Base-by-base conservation (phyloP, 345 rosid genomes). In the Brassica cretica region DNA sequence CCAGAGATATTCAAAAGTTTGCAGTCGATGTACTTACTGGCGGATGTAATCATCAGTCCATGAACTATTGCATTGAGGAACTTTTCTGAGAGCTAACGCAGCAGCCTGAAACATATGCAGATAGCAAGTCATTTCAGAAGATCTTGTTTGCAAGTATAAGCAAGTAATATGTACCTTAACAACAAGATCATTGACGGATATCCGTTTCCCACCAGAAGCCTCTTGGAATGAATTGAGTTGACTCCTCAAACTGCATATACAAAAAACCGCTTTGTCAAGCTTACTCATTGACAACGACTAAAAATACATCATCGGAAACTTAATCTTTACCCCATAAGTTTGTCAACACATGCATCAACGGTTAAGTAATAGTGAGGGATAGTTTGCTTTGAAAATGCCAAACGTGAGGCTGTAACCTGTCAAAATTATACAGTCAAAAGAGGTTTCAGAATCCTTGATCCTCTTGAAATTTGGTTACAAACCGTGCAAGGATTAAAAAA, bases 291-390 rank as follows among this genome's bases (percentile, higher is more conserved):
- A 35, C 14, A 32, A 24, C 9, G 11, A 55, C 12, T 66, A 29
- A 81, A 66, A 2, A 51, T 60, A 62, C 2, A 76, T 35, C 39
- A 76, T 49, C 33, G 0, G 16, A 65, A 41, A 68, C 44, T 64
- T 66, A n/a, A 73, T 70, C 78, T 87, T 87, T 78, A 95, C 98
- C 83, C 86, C 91, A 89, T 87, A 51, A 95, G 92, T 86, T 86
- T 91, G 89, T 93, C 99, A 75, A 95, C 98, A 79, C 94, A 87
- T 74, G 93, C 72, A 89, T 95, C 99, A 3, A 93, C 97, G 2
- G 97, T 89, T 80, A 95, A 69, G 82, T 95, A 95, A 85, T 93
- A 95, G 85, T 93, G 99, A 63, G 99, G 98, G 80, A 95, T 93
- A 4, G 96, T 93, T 78, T 95, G 99, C 91, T 95, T 95, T 4